Evolutionary conservation across 345 rosid species (phyloP), one percentile per base, ranked within the genome.

Genomic region (Euphorbia tirucalli): DNA sequence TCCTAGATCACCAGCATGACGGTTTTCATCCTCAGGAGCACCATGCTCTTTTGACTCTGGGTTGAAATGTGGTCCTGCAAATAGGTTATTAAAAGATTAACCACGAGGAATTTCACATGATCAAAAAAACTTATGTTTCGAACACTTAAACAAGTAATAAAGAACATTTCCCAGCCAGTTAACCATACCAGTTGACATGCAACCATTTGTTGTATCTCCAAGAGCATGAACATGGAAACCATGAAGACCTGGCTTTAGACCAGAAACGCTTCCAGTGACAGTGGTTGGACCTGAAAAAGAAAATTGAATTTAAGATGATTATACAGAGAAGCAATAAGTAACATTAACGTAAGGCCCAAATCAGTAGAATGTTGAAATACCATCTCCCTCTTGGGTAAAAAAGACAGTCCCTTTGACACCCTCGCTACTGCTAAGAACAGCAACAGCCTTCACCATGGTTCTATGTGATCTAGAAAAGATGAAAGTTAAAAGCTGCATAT

Each of bases 161-260:
- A 44, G 11, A 21, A 49, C 58, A 3, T 59, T 32, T 7, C 2
- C 11, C 56, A 59, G 67, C 28, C 24, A 11, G 37, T 1, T 21
- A 48, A 13, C 39, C 30, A 68, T 90, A 95, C 98, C 98, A 65
- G 98, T 95, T 41, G 99, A 95, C 96, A 95, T 89, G 92, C 98
- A 95, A 65, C 99, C 99, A 69, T 95, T 93, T 32, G 98, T 92
- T 56, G 98, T 93, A 79, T 95, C 99, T 66, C 99, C 98, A 37
- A 95, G 93, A 66, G 99, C 90, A 75, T 95, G 98, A 71, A 95
- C 96, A 77, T 93, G 98, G 87, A 95, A 93, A 31, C 98, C 98
- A 60, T 90, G 98, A 35, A 77, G 96, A 28, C 99, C 99, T 66
- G 98, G 97, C 83, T 85, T 91, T 50, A 95, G 94, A 44, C 99